Conservation (phyloP, 768 basidiomycete species). For the Leccinum variicolor region DNA sequence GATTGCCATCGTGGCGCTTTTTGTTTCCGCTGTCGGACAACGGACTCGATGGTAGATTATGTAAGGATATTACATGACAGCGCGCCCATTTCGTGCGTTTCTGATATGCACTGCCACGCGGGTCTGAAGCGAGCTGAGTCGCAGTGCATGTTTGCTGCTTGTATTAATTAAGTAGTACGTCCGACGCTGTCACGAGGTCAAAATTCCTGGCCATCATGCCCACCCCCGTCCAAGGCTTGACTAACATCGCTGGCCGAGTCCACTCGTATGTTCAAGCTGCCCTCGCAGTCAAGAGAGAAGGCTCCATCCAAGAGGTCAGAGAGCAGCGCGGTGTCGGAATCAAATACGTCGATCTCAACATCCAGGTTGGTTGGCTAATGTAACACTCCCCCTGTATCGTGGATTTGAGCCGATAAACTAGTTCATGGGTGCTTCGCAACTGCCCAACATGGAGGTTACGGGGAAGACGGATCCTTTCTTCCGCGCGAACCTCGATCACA, state of each 20-base stretch:
- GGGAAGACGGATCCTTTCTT: conserved; percentile 69
- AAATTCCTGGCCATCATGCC: neutral
- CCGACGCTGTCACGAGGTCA: neutral
- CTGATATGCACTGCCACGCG: neutral
- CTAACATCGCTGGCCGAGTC: conserved; percentile 11
- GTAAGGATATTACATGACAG: neutral
- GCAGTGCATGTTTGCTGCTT: neutral
- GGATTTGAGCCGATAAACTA: conserved; percentile 22
- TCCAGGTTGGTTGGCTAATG: conserved; percentile 40
- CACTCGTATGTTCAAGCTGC: neutral
- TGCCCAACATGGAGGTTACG: conserved; percentile 71
- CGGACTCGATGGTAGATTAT: neutral
- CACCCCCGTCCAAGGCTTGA: conserved; percentile 7
- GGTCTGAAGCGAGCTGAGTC: neutral
- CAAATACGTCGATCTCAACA: conserved; percentile 55
- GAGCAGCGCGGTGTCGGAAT: conserved; percentile 33
- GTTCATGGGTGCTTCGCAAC: conserved; percentile 68
- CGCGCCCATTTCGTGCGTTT: neutral
- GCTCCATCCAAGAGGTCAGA: conserved; percentile 29
- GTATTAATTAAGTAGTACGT: no score
- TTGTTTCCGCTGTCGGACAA: neutral
- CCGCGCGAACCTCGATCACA: conserved; percentile 60
- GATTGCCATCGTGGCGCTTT: neutral
- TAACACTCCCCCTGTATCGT: no score
- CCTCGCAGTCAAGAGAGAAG: conserved; percentile 22